A percentile compares a stretch with the other conserved stretches of the same genome.
These are phyloP conservation scores for Metschnikowia anglica DNA, from an alignment of 805 yeast genomes.

Conservation along the genomic window DNA sequence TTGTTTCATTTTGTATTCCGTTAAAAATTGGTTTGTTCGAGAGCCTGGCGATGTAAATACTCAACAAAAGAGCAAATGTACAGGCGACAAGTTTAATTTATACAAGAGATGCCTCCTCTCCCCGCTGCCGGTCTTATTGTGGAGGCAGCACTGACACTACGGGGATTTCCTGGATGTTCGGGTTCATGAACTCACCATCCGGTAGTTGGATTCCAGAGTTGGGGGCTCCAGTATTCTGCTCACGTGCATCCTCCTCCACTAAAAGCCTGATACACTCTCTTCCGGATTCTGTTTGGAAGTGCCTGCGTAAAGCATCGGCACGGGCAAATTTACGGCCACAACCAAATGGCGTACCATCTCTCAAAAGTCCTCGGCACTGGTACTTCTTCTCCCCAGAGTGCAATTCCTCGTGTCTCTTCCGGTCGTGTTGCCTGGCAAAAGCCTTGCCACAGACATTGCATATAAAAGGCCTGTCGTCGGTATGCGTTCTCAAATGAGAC, in stretches of 20 bases:
- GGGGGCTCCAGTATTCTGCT: conserved; percentile 16
- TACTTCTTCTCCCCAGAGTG: conserved; percentile 76
- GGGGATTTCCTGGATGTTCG: conserved; percentile 23
- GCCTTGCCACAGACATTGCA: conserved; percentile 78
- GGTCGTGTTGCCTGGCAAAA: conserved; percentile 52
- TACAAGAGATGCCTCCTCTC: too few species aligned
- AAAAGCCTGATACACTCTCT: conserved; percentile 41
- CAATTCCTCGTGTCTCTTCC: conserved; percentile 49
- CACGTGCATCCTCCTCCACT: conserved; percentile 42
- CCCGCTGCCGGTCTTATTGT: conserved; percentile 14
- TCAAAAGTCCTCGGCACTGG: conserved; percentile 65
- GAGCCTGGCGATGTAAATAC: too few species aligned
- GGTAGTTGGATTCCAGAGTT: conserved; percentile 21
- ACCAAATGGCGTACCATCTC: conserved; percentile 48
- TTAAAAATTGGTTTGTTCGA: too few species aligned
- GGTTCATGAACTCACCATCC: conserved; percentile 21
- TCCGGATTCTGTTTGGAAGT: conserved; percentile 49
- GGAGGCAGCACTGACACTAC: conserved; percentile 44
- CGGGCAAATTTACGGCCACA: conserved; percentile 48
- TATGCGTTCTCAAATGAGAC: conserved; percentile 88
- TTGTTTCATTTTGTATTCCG: too few species aligned
- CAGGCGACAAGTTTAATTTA: too few species aligned
- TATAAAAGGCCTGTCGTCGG: conserved; percentile 75
- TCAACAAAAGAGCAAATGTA: too few species aligned
- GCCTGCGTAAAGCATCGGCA: conserved; percentile 46